A percentile compares a stretch with the other conserved stretches of the same genome.
Conservation (phyloP, 306 rosid genomes). For the Castanea crenata region DNA sequence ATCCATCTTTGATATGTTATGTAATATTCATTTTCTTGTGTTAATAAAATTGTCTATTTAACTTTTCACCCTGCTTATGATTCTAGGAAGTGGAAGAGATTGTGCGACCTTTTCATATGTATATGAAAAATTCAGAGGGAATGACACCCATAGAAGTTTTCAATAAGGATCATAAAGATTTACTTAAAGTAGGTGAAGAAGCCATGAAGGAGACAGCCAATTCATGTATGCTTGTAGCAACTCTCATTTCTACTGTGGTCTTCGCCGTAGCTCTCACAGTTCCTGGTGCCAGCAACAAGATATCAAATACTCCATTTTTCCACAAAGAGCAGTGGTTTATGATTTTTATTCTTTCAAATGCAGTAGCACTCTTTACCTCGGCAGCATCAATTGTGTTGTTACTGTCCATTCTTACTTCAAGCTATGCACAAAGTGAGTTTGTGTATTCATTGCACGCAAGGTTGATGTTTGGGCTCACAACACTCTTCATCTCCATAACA, state of each 20-base stretch:
- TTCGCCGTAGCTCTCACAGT: neutral
- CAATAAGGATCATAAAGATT: neutral
- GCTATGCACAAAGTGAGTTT: neutral
- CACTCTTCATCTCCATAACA: neutral
- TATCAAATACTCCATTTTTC: neutral
- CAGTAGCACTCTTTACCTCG: neutral
- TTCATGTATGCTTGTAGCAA: slow-evolving; percentile 23
- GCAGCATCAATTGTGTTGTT: neutral
- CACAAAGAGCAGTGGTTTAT: neutral
- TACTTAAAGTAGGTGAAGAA: neutral
- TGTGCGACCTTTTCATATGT: neutral
- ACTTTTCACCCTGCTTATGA: neutral
- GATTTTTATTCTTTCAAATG: slow-evolving; percentile 5
- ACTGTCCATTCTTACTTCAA: slow-evolving; percentile 7
- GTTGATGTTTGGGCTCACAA: neutral
- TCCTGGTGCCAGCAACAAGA: neutral
- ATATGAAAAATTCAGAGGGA: neutral
- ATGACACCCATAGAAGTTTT: neutral
- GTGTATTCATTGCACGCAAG: neutral
- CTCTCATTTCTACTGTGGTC: slow-evolving; percentile 4
- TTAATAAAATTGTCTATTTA: too few species aligned
- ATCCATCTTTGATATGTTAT: too few species aligned
- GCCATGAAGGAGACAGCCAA: neutral
- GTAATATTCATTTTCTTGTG: too few species aligned
- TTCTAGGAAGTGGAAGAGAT: neutral